Conservation (phyloP, 2,329 filamentous ascomycete genomes). For the Pezicula radicicola region DNA sequence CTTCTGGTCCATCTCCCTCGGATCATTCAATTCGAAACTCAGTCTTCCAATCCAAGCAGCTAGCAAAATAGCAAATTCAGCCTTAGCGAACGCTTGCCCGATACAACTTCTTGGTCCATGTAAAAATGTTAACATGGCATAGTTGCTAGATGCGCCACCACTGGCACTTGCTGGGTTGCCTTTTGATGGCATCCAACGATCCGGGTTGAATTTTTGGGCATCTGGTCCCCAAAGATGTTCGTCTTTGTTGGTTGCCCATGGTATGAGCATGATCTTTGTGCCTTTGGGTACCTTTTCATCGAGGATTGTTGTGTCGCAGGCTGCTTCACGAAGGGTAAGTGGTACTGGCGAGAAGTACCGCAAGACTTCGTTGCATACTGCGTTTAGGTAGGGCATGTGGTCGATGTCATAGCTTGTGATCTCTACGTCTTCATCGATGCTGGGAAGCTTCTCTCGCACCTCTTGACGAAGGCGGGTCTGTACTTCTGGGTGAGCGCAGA, state of each 20-base stretch:
- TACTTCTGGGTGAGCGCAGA: slow-evolving; percentile 62
- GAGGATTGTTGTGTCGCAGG: slow-evolving; percentile 59
- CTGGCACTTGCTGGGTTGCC: slow-evolving; percentile 32
- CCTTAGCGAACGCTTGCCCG: slow-evolving; percentile 72
- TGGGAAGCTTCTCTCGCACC: slow-evolving; percentile 58
- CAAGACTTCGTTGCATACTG: slow-evolving; percentile 71
- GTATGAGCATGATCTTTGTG: slow-evolving; percentile 61
- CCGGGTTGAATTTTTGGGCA: slow-evolving; percentile 71
- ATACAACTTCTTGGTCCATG: slow-evolving; percentile 84
- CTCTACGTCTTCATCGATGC: slow-evolving; percentile 33
- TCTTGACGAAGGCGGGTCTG: slow-evolving; percentile 68
- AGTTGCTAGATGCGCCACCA: slow-evolving; percentile 72
- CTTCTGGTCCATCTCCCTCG: slow-evolving; percentile 60
- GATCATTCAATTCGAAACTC: slow-evolving; percentile 50
- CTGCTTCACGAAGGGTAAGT: slow-evolving; percentile 61
- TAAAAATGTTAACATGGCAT: slow-evolving; percentile 74
- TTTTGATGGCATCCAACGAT: slow-evolving; percentile 59
- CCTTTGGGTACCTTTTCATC: slow-evolving; percentile 63
- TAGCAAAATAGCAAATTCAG: slow-evolving; percentile 78
- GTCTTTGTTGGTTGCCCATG: slow-evolving; percentile 62
- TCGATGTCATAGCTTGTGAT: slow-evolving; percentile 61
- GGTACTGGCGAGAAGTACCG: slow-evolving; percentile 69
- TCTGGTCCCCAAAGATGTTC: slow-evolving; percentile 70
- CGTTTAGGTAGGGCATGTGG: slow-evolving; percentile 73
- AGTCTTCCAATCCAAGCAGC: slow-evolving; percentile 76